phyloP scores from a whole-genome alignment of 2,329 filamentous ascomycete species.

The Fusarium sp. region DNA sequence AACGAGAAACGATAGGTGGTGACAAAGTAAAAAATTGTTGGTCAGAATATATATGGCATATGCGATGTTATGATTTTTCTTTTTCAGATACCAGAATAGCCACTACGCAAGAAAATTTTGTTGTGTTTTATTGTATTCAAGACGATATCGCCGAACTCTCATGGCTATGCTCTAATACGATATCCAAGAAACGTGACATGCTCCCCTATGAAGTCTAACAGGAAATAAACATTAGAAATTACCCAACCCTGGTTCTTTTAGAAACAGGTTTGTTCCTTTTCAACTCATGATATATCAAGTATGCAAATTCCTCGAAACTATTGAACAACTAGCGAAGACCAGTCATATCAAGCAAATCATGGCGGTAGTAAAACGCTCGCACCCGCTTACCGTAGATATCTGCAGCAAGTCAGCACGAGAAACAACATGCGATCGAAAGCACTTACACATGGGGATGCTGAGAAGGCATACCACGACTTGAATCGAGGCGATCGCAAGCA shows the following conservation, averaged over 20 bases:
- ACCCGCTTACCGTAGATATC: slow-evolving; percentile 84
- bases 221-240: slow-evolving; percentile 17
- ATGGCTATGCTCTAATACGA: neutral
- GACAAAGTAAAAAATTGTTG: neutral
- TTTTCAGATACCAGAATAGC: slow-evolving; percentile 8
- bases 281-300: slow-evolving; percentile 30
- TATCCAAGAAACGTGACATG: neutral
- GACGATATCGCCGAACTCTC: neutral
- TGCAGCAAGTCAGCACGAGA: slow-evolving; percentile 49
- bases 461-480: slow-evolving; percentile 81
- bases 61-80: slow-evolving; percentile 11
- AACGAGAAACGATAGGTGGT: neutral
- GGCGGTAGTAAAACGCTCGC: slow-evolving; percentile 78
- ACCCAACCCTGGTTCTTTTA: neutral
- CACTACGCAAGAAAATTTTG: neutral
- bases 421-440: slow-evolving; percentile 58
- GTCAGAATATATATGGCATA: neutral
- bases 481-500: slow-evolving; percentile 78
- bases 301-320: neutral
- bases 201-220: neutral
- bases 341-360: slow-evolving; percentile 71
- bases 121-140: neutral
- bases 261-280: neutral
- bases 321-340: slow-evolving; percentile 43
- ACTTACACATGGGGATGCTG: slow-evolving; percentile 84